phyloP scores from a whole-genome alignment of 441 rosid species.

The Erysimum pusillum region DNA sequence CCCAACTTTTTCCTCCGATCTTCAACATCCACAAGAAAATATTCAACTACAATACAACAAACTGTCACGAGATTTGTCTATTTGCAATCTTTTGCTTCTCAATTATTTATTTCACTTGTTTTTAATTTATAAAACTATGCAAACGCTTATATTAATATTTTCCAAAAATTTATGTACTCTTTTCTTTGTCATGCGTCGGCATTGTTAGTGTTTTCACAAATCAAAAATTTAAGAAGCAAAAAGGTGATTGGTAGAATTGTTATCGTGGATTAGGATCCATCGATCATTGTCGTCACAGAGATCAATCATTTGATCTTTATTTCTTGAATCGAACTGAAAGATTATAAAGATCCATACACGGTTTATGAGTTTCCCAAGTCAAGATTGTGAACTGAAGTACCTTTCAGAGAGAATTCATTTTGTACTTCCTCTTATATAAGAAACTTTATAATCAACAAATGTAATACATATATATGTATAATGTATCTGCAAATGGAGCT shows the following conservation, averaged over 20 bases:
- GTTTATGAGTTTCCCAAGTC: neutral
- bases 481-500: neutral
- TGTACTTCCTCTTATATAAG: neutral
- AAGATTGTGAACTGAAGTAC: neutral
- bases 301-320: neutral
- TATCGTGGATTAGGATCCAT: neutral
- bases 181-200: neutral
- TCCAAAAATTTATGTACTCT: neutral
- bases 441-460: neutral
- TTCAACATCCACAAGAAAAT: constrained; percentile 56
- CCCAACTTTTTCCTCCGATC: constrained; percentile 40
- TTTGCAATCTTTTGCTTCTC: constrained; percentile 47
- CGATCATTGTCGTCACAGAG: neutral
- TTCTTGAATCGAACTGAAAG: neutral
- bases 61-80: constrained; percentile 77
- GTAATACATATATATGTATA: neutral
- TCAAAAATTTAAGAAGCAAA: neutral
- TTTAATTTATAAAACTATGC: neutral
- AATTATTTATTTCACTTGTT: constrained; percentile 34
- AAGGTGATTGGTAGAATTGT: neutral
- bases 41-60: constrained; percentile 66
- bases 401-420: neutral
- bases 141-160: neutral
- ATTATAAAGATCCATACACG: neutral
- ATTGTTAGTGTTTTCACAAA: neutral